Conservation (phyloP, 805 yeast genomes). For the Zygotorulaspora florentina region DNA sequence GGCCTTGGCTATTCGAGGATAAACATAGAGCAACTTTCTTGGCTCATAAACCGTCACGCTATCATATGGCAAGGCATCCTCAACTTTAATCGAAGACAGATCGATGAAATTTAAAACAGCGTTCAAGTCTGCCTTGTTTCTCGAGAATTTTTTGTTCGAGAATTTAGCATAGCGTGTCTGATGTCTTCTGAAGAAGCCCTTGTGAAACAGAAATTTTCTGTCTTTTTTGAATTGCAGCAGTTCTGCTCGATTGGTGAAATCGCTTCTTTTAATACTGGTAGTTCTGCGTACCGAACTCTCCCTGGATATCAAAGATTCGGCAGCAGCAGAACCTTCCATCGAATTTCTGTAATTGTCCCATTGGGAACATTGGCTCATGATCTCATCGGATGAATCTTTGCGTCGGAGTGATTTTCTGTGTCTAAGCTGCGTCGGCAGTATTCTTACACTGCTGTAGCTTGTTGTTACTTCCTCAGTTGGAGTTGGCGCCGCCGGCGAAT, state of each 20-base stretch:
- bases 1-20: constrained; percentile 5
- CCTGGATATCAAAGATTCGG: background rate
- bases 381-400: background rate
- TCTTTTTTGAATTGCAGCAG: constrained; percentile 11
- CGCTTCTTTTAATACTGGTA: constrained; percentile 20
- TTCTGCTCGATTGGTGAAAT: constrained; percentile 25
- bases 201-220: constrained; percentile 25
- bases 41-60: constrained; percentile 6
- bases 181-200: constrained; percentile 24
- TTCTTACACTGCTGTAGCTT: background rate
- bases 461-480: background rate
- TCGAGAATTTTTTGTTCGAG: constrained; percentile 4
- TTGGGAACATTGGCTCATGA: constrained; percentile 8
- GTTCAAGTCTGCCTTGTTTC: constrained; percentile 19
- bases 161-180: constrained; percentile 1
- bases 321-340: background rate
- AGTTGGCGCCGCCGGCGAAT: background rate
- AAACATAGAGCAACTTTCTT: constrained; percentile 1
- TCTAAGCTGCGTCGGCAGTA: constrained; percentile 2
- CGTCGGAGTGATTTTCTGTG: background rate
- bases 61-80: constrained; percentile 11
- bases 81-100: constrained; percentile 10
- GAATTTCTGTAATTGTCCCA: constrained; percentile 11
- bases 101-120: constrained; percentile 23
- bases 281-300: constrained; percentile 6